Evolutionary conservation across 495 filamentous ascomycete species (phyloP), one percentile per base, ranked within the genome.

Genomic region (Hypoxylon intermedium): DNA sequence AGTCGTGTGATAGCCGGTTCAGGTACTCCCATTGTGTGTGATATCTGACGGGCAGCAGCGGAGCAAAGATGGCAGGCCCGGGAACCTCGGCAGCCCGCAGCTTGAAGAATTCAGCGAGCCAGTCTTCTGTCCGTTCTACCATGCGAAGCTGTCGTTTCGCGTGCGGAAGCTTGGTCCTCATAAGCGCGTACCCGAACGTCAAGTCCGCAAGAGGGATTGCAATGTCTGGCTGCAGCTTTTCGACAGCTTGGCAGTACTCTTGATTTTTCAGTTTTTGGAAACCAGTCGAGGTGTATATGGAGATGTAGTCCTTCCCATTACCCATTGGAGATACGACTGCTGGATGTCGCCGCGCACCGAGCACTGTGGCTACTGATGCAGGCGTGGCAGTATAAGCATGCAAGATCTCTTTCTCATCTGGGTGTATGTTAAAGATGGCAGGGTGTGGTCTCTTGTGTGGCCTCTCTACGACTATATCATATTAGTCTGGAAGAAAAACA

Each of bases 201-300:
- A 97, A 74, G 73, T 98, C 94, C 12, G 86, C 86, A 45, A 96
- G 74, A 0, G 85, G 86, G 19, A 98, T 80, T 30, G 86, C 84
- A 45, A 97, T 88, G 74, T 98, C 94, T 0, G 95, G 92, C 7
- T 76, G 77, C 13, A 97, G 74, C 33, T 76, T 81, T 43, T 78
- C 72, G 3, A 87, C 72, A 9, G 83, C 86, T 9, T 82, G 73
- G 26, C 82, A 75, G 74, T 92, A 98, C 41, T 92, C 83, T 1
- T 80, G 74, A 0, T 83, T 83, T 43, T 82, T 79, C 9, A 98
- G 75, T 53, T 81, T 75, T 37, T 83, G 80, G 74, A 94, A 97
- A 23, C 94, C 94, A 1, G 90, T 85, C 1, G 89, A 89, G 6
- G 94, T 97, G 49, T 88, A 83, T 41, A 98, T 80, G 12, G 89